phyloP scores from a whole-genome alignment of 768 basidiomycete species.

The Trametes coccinea region DNA sequence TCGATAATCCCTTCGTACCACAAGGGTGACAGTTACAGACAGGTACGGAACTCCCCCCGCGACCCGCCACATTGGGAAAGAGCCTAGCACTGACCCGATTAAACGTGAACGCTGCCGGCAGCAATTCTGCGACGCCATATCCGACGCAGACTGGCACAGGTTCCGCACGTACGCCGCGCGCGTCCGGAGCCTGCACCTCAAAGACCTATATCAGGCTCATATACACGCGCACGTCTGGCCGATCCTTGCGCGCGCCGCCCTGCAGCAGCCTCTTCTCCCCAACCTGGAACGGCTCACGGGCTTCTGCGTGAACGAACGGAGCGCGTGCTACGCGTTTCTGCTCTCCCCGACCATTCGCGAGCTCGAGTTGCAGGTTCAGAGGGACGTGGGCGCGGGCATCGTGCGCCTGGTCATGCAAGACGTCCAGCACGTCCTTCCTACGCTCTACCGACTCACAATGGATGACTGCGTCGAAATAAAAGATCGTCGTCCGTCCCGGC shows the following conservation, averaged over 20 bases:
- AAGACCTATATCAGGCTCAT: no score
- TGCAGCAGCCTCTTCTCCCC: not conserved
- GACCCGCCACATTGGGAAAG: no score
- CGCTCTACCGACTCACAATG: not conserved
- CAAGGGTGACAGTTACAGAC: no score
- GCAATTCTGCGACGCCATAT: no score
- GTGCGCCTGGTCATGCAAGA: not conserved
- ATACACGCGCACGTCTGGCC: no score
- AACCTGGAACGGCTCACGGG: not conserved
- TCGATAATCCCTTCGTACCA: no score
- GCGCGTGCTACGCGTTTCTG: constrained; percentile 1
- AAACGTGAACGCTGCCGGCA: no score
- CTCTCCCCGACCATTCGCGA: not conserved
- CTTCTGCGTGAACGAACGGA: not conserved
- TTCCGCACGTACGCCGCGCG: no score
- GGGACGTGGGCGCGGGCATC: not conserved
- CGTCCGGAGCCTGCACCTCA: no score
- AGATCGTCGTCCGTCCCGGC: not conserved
- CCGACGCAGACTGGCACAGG: no score
- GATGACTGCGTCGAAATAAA: not conserved
- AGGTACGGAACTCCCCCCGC: no score
- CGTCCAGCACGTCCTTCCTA: not conserved
- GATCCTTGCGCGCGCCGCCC: not conserved
- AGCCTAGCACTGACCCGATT: no score
- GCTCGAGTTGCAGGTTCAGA: not conserved